Evolutionary conservation across 202 grass and related monocot genomes (phyloP).

Genomic region (Elaeis oleifera): DNA sequence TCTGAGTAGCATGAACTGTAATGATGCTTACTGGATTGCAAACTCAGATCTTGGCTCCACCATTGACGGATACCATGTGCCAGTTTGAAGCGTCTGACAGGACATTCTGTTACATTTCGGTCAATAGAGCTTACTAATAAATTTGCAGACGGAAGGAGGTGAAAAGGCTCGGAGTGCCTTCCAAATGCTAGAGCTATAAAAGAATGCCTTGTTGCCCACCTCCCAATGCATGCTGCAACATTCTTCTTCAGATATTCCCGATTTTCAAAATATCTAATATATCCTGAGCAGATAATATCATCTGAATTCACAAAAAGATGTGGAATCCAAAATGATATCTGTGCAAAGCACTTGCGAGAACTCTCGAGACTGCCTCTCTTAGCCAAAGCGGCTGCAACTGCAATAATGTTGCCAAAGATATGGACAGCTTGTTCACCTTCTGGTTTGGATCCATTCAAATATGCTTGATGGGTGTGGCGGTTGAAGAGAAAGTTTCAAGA

Average conservation of each 20-base stretch:
- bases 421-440: constrained; percentile 37
- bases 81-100: constrained; percentile 28
- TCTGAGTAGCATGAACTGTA: not conserved
- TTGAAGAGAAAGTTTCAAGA: constrained; percentile 69
- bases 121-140: no score
- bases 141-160: constrained; percentile 48
- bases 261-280: constrained; percentile 71
- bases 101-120: constrained; percentile 21
- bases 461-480: constrained; percentile 45
- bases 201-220: constrained; percentile 47
- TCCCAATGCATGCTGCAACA: constrained; percentile 41
- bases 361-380: constrained; percentile 19
- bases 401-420: constrained; percentile 45
- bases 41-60: constrained; percentile 42
- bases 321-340: constrained; percentile 46
- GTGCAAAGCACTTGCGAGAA: constrained; percentile 32
- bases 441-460: constrained; percentile 45
- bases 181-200: constrained; percentile 40
- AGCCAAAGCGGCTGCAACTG: constrained; percentile 32
- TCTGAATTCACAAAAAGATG: constrained; percentile 53
- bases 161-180: constrained; percentile 45
- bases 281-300: constrained; percentile 49
- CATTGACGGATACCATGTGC: constrained; percentile 72
- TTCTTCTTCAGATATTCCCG: constrained; percentile 47
- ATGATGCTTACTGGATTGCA: constrained; percentile 30